Percentiles rank a stretch among this genome's conserved stretches.
Evolutionary conservation across 192 early-diverging fungal genomes (phyloP).

Genomic region (Chytriomyces confervae): DNA sequence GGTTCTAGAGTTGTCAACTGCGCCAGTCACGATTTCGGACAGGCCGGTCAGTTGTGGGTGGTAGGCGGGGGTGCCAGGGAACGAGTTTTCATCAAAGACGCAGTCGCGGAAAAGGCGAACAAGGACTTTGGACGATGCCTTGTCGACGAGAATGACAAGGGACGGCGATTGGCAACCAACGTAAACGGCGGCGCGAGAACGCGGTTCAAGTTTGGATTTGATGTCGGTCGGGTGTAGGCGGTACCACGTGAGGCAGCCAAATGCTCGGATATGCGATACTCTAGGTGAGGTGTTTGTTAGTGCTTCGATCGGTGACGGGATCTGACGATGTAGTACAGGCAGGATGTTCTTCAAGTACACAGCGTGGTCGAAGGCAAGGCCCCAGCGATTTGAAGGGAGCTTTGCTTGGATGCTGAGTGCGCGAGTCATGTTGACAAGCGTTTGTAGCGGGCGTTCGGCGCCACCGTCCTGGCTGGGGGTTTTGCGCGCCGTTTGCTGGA

Average conservation of each 20-base stretch:
- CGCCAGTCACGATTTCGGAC: background rate
- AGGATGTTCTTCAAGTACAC: background rate
- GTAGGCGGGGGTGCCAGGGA: background rate
- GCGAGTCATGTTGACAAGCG: constrained; percentile 2
- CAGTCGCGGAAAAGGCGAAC: no score
- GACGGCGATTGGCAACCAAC: background rate
- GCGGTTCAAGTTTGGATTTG: background rate
- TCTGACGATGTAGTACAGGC: background rate
- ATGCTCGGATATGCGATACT: background rate
- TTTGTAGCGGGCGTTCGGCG: constrained; percentile 14
- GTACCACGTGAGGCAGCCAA: background rate
- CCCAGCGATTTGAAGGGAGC: background rate
- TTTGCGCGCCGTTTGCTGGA: background rate
- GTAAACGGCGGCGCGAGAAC: background rate
- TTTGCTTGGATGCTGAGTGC: background rate
- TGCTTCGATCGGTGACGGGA: constrained; percentile 1
- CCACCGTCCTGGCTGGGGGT: background rate
- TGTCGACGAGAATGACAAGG: background rate
- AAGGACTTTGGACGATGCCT: background rate
- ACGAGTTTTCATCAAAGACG: no score
- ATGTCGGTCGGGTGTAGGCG: background rate
- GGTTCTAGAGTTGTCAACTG: background rate
- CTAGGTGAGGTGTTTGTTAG: background rate
- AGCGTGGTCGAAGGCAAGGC: background rate
- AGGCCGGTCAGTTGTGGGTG: background rate